Evolutionary conservation across 2,329 filamentous ascomycete species (phyloP).

Genomic region (Aspergillus luchuensis): DNA sequence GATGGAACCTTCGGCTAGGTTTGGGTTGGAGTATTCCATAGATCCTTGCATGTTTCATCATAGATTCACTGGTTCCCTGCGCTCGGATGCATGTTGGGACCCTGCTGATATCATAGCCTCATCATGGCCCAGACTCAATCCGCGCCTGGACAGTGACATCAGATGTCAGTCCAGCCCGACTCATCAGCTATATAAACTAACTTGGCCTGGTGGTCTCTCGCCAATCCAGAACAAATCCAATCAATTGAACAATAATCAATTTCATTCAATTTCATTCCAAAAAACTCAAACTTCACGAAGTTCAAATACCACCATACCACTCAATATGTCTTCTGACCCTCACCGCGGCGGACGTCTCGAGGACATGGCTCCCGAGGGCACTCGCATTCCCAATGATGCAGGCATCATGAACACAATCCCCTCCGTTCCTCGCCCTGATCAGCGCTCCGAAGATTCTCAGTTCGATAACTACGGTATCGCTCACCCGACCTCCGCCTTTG

Average conservation of each 20-base stretch:
- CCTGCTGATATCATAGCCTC: constrained; percentile 18
- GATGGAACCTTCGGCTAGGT: background rate
- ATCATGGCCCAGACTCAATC: constrained; percentile 8
- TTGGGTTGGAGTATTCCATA: background rate
- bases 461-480: constrained; percentile 42
- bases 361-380: constrained; percentile 44
- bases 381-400: constrained; percentile 50
- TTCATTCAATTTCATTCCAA: background rate
- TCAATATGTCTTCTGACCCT: constrained; percentile 17
- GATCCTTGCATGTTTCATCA: background rate
- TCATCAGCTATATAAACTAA: constrained; percentile 3
- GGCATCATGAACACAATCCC: constrained; percentile 49
- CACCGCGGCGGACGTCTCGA: constrained; percentile 42
- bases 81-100: background rate
- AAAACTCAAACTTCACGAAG: background rate
- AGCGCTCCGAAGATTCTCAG: constrained; percentile 37
- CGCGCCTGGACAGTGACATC: constrained; percentile 13
- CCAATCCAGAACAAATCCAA: background rate
- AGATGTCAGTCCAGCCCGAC: background rate
- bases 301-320: background rate
- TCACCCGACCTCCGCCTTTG: constrained; percentile 40
- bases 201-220: background rate
- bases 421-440: constrained; percentile 52
- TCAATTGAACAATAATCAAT: too few species aligned
- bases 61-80: background rate